A percentile compares a stretch with the other conserved stretches of the same genome.
These are phyloP conservation scores for Cladosporium sp. DNA, from an alignment of 2,329 filamentous ascomycete genomes.

Conservation along the genomic window DNA sequence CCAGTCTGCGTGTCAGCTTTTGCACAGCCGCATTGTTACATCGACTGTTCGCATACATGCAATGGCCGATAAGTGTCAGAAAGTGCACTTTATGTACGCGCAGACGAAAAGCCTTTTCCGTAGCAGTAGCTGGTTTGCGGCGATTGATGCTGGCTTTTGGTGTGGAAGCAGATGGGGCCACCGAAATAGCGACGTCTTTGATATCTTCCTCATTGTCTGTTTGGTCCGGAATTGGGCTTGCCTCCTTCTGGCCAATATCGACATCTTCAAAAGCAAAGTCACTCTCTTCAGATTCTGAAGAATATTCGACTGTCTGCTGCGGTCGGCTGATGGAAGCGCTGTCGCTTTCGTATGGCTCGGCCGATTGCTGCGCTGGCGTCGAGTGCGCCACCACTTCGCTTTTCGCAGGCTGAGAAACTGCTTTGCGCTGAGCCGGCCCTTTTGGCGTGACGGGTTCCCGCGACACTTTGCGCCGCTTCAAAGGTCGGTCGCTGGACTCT, in stretches of 20 bases:
- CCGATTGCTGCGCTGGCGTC: not conserved
- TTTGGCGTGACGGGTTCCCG: slow-evolving; percentile 1
- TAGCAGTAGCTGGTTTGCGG: slow-evolving; percentile 48
- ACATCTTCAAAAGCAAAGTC: slow-evolving; percentile 63
- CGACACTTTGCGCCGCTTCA: slow-evolving; percentile 24
- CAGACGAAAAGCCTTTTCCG: slow-evolving; percentile 59
- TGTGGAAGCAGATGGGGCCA: slow-evolving; percentile 25
- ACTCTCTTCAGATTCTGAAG: slow-evolving; percentile 46
- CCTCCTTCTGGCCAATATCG: slow-evolving; percentile 37
- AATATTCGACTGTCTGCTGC: slow-evolving; percentile 27
- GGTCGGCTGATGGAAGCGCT: not conserved
- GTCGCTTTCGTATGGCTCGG: not conserved
- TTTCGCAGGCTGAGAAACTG: not conserved
- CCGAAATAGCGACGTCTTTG: slow-evolving; percentile 38
- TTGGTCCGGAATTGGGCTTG: slow-evolving; percentile 13
- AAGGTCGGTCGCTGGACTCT: slow-evolving; percentile 18
- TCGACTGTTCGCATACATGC: slow-evolving; percentile 73
- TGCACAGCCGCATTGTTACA: slow-evolving; percentile 56
- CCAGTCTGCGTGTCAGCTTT: slow-evolving; percentile 54
- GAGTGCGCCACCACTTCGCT: not conserved
- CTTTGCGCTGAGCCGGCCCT: not conserved
- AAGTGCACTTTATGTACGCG: slow-evolving; percentile 84
- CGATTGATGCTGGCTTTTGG: slow-evolving; percentile 29
- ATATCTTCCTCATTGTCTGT: slow-evolving; percentile 24
- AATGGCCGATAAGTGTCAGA: slow-evolving; percentile 75